A percentile compares a stretch with the other conserved stretches of the same genome.
Conservation (phyloP, 345 rosid genomes). For the Corchorus olitorius region DNA sequence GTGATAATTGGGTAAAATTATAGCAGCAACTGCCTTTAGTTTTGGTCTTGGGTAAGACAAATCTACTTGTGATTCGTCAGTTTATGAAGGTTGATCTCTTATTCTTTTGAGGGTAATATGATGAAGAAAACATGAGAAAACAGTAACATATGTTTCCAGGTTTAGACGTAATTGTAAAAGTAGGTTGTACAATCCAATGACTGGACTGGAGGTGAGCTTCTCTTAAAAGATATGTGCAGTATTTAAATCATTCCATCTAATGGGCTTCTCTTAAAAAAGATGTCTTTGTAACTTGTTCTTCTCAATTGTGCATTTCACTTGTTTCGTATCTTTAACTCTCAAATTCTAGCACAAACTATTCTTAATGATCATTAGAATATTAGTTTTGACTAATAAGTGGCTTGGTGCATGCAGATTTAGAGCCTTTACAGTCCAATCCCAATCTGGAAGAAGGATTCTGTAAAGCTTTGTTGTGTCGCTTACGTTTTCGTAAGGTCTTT, state of each 20-base stretch:
- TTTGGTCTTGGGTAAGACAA: neutral
- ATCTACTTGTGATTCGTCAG: neutral
- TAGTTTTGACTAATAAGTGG: slow-evolving; percentile 11
- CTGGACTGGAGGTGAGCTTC: neutral
- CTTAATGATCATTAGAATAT: neutral
- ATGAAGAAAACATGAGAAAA: neutral
- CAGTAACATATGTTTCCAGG: neutral
- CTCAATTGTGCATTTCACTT: slow-evolving; percentile 1
- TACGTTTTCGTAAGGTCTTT: slow-evolving; percentile 99
- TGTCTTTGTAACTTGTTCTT: neutral
- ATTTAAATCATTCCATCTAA: neutral
- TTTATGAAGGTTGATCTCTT: neutral
- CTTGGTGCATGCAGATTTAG: slow-evolving; percentile 64
- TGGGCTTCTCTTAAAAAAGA: neutral
- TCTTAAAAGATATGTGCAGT: too few relatives aligned
- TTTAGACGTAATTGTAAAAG: neutral
- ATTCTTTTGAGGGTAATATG: neutral
- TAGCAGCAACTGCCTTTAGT: neutral
- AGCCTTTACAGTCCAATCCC: slow-evolving; percentile 72
- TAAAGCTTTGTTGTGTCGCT: slow-evolving; percentile 87
- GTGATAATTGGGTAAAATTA: neutral
- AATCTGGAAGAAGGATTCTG: slow-evolving; percentile 85
- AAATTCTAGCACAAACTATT: neutral
- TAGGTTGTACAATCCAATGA: neutral
- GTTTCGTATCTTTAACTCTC: slow-evolving; percentile 5